Conservation (phyloP, 768 basidiomycete species). For the Boletus pseudopeckii region DNA sequence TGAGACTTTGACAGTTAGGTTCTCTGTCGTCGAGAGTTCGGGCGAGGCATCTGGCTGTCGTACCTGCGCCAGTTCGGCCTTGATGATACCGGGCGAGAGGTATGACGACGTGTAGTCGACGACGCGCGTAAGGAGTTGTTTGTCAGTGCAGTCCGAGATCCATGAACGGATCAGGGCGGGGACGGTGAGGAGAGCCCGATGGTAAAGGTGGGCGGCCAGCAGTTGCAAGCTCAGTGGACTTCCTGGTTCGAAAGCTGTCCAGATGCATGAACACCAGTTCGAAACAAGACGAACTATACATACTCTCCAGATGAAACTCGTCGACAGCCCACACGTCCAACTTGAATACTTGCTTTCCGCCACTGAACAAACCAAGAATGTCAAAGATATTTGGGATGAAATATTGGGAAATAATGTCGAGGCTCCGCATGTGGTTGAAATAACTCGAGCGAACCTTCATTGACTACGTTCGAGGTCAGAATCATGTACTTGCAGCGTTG, state of each 20-base stretch:
- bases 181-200: conserved; percentile 77
- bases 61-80: conserved; percentile 74
- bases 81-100: conserved; percentile 88
- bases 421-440: conserved; percentile 76
- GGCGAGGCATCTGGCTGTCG: conserved; percentile 49
- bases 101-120: conserved; percentile 74
- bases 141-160: conserved; percentile 86
- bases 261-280: background rate
- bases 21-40: conserved; percentile 66
- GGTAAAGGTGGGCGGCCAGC: conserved; percentile 84
- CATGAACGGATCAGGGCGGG: conserved; percentile 84
- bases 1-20: conserved; percentile 75
- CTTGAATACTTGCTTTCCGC: conserved; percentile 66
- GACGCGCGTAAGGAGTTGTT: conserved; percentile 75
- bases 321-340: conserved; percentile 85
- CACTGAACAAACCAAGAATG: conserved; percentile 63
- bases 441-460: conserved; percentile 83
- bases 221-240: conserved; percentile 53
- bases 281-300: conserved; percentile 22
- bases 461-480: conserved; percentile 50
- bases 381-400: conserved; percentile 74
- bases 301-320: conserved; percentile 75
- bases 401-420: conserved; percentile 55
- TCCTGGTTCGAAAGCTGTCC: conserved; percentile 55
- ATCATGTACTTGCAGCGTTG: background rate